Evolutionary conservation across 768 basidiomycete species (phyloP).

Genomic region (Pleurotus pulmonarius): DNA sequence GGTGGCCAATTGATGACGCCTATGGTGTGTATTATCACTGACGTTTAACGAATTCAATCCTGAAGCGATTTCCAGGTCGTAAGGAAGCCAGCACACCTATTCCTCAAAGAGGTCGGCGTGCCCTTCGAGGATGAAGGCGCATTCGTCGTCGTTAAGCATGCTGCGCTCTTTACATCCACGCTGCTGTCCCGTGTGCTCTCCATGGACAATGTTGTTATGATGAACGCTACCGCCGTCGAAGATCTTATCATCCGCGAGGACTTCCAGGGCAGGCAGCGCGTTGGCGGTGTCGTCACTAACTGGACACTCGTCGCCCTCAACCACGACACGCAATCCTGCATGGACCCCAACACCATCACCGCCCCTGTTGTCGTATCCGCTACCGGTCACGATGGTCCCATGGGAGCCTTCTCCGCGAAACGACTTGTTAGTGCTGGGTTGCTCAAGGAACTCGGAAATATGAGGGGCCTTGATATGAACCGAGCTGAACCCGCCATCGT

Average conservation of each 20-base stretch:
- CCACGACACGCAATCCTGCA: constrained; percentile 77
- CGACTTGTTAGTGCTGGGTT: constrained; percentile 74
- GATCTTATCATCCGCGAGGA: constrained; percentile 71
- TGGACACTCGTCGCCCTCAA: constrained; percentile 50
- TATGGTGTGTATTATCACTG: constrained; percentile 43
- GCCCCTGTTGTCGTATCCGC: constrained; percentile 70
- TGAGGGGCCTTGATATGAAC: constrained; percentile 79
- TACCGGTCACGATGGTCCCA: constrained; percentile 75
- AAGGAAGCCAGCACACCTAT: constrained; percentile 71
- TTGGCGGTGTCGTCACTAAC: constrained; percentile 49
- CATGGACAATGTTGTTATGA: constrained; percentile 66
- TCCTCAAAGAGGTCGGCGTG: constrained; percentile 67
- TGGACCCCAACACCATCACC: constrained; percentile 82
- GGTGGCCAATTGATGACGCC: constrained; percentile 78
- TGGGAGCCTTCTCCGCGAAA: constrained; percentile 82
- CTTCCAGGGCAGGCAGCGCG: constrained; percentile 45
- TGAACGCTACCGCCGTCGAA: constrained; percentile 81
- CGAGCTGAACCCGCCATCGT: constrained; percentile 81
- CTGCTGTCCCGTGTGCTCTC: constrained; percentile 67
- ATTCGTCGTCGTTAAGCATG: constrained; percentile 80
- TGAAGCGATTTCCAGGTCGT: constrained; percentile 45
- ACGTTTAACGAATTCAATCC: background rate
- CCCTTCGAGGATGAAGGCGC: constrained; percentile 75
- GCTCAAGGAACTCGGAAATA: constrained; percentile 71
- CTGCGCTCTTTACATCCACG: constrained; percentile 78